Base-by-base conservation (phyloP, 164 flowering plant genomes). In the Piper longum region DNA sequence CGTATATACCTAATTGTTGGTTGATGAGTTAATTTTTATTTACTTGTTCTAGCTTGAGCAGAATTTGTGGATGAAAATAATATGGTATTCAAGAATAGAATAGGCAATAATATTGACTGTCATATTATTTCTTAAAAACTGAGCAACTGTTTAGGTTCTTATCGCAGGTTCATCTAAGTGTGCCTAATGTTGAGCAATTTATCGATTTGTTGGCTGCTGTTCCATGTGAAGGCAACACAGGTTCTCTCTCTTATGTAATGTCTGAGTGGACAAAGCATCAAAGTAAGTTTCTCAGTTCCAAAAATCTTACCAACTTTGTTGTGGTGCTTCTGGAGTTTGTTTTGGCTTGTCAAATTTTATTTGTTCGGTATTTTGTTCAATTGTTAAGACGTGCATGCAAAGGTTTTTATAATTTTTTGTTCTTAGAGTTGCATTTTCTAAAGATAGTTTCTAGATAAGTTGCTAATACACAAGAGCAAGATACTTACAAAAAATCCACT, bases 211-310 rank as follows among this genome's bases (percentile, higher is more conserved):
- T 93, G 75, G 70, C 79, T 54, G 66, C 77, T 9, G 64, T 88
- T 59, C 91, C 96, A 18, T 85, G 79, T 54, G 78, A 83, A 67
- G 88, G 88, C 65, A 62, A 85, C 75, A 77, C 66, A 7, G 87
- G 84, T 67, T 71, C 95, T 52, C 83, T 90, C 67, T 68, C 70
- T 56, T 93, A 85, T 74, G 74, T 88, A n/a, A 90, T 90, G 97
- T 82, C 82, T 52, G 97, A 88, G 78, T 93, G 99, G 99, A 77
- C 85, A 13, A 83, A 78, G 72, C 91, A 76, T 69, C 99, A 93
- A 80, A 96, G 99, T 81, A 63, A 70, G 78, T 18, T 45, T 70
- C n/a, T 19, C 14, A 5, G 11, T 3, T 12, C 9, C 14, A 9
- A 8, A 5, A 5, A 9, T 48, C 14, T 3, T 12, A 9, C 6